Evolutionary conservation across 495 filamentous ascomycete species (phyloP).

Genomic region (Xeromyces bisporus): DNA sequence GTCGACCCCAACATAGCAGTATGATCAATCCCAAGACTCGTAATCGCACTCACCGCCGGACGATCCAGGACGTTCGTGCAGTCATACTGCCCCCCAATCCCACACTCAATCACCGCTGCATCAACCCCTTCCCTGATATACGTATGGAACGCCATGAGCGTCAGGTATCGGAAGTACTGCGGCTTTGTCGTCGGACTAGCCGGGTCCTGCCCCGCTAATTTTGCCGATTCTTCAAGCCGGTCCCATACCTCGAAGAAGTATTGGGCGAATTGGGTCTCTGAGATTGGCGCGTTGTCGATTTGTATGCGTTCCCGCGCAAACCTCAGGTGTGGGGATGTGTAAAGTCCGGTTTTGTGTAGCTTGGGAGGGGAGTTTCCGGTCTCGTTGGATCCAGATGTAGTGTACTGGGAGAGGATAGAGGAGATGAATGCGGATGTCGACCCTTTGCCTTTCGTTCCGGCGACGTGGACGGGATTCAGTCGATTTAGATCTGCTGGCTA

Average conservation of each 20-base stretch:
- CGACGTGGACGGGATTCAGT: constrained; percentile 66
- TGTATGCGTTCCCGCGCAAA: constrained; percentile 79
- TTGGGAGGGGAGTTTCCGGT: constrained; percentile 13
- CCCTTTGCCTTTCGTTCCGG: constrained; percentile 90
- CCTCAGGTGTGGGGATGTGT: constrained; percentile 77
- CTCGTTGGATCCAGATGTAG: constrained; percentile 21
- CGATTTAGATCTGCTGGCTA: constrained; percentile 60
- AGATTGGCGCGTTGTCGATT: constrained; percentile 60
- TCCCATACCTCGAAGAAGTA: constrained; percentile 92
- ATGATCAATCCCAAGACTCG: constrained; percentile 83
- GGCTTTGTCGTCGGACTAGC: constrained; percentile 43
- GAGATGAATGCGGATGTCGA: constrained; percentile 35
- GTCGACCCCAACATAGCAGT: constrained; percentile 61
- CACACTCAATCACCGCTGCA: constrained; percentile 76
- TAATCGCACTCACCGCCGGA: constrained; percentile 61
- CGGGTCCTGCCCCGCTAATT: constrained; percentile 27
- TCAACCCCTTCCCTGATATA: constrained; percentile 70
- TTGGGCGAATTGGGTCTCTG: constrained; percentile 56
- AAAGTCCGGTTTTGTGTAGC: constrained; percentile 54
- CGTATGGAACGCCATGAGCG: constrained; percentile 75
- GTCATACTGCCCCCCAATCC: constrained; percentile 86
- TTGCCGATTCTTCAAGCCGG: constrained; percentile 40
- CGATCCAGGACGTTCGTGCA: constrained; percentile 74
- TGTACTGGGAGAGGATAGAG: constrained; percentile 43
- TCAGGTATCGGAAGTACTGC: constrained; percentile 80